Base-by-base conservation (phyloP, 2,329 filamentous ascomycete genomes). In the Talaromyces sp. region DNA sequence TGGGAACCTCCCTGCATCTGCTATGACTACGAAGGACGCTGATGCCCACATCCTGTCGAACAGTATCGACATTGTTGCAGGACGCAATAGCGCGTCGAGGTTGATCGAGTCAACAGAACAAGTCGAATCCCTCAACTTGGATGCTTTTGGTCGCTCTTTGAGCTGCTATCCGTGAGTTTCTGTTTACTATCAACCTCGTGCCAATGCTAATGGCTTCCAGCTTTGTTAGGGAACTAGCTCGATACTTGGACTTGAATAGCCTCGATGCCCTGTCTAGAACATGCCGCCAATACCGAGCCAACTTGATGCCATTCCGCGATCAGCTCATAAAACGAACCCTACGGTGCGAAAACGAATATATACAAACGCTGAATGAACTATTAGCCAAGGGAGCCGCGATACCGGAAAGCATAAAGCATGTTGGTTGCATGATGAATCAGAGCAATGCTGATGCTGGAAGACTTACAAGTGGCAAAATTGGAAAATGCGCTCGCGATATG, bases 401-500 rank as follows among this genome's bases (percentile, higher is more conserved):
- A 38, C 69, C 71, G 10, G 66, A 69, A 51, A 71, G 67, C 38
- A 67, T 71, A 55, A 73, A 71, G 58, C 72, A 70, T 9, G 70
- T 71, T 21, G 64, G 71, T 17, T 69, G 62, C 3, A 55, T 71
- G 41, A 56, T 73, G 35, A 73, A 69, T 56, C 65, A 67, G 58
- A 67, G 67, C 11, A 68, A 60, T 27, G 61, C 67, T 10, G 73
- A 70, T 29, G 66, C 74, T 9, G 71, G 71, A 2, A 75, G 73
- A 56, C 68, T 84, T 64, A 85, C 76, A 67, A 82, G 81, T 64
- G 88, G 89, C 57, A 93, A 91, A 74, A 82, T 89, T 29, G 87
- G 89, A 5, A 82, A 83, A 67, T 98, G 93, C 72, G 93, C 93
- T 24, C 83, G 91, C 63, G 93, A 97, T 73, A 84, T 96, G 84